Evolutionary conservation across 2,329 filamentous ascomycete species (phyloP).

Genomic region (Microdochium nivale): DNA sequence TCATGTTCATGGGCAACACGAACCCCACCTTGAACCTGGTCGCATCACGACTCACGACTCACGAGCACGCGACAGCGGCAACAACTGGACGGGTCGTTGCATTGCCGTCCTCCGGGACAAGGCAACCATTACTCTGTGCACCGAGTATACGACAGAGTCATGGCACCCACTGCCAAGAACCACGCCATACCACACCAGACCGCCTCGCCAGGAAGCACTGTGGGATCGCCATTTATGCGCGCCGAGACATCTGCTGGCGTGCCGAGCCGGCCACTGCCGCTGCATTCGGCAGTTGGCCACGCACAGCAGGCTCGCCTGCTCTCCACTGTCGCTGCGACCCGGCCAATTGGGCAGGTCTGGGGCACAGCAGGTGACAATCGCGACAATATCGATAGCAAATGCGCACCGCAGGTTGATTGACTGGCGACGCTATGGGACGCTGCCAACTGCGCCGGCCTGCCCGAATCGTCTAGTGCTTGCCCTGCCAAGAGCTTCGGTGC

Average conservation of each 20-base stretch:
- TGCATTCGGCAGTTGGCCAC: background rate
- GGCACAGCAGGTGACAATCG: background rate
- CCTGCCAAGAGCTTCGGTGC: too few relatives aligned
- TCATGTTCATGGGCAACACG: too few relatives aligned
- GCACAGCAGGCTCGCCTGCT: background rate
- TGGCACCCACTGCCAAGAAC: background rate
- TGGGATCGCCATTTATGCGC: background rate
- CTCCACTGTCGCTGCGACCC: background rate
- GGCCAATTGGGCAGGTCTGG: background rate
- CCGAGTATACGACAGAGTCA: too few relatives aligned
- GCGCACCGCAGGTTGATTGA: background rate
- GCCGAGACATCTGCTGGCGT: background rate
- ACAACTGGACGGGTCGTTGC: too few relatives aligned
- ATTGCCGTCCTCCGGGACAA: too few relatives aligned
- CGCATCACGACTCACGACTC: too few relatives aligned
- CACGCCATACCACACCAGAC: background rate
- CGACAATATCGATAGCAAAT: background rate
- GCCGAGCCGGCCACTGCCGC: background rate
- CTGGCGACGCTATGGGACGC: background rate
- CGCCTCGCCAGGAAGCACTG: background rate
- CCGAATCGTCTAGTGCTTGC: background rate
- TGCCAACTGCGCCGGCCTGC: background rate
- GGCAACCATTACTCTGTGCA: too few relatives aligned
- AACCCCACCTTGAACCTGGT: too few relatives aligned
- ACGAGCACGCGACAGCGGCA: too few relatives aligned